These are phyloP conservation scores for Daldinia concentrica DNA, from an alignment of 495 filamentous ascomycete species.

Conservation along the genomic window DNA sequence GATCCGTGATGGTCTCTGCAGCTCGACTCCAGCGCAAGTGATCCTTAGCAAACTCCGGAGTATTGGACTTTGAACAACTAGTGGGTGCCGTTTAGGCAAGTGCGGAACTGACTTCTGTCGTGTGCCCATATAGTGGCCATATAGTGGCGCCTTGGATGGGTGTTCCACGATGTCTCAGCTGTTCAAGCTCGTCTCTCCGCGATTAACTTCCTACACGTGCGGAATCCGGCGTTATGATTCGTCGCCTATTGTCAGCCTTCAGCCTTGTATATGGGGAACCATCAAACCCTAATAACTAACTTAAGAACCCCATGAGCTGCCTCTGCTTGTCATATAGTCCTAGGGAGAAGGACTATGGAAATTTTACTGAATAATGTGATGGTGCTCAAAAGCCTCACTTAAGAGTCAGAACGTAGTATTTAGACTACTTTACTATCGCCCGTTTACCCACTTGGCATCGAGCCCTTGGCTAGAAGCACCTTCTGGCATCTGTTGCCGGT, in stretches of 20 bases:
- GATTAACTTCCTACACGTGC: conserved; percentile 45
- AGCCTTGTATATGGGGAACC: conserved; percentile 28
- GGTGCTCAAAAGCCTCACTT: conserved; percentile 7
- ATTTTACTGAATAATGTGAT: conserved; percentile 16
- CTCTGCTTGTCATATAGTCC: neutral
- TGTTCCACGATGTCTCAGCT: conserved; percentile 38
- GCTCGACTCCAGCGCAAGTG: conserved; percentile 33
- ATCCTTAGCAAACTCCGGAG: conserved; percentile 23
- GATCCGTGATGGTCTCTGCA: conserved; percentile 26
- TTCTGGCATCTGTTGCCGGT: conserved; percentile 1
- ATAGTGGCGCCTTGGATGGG: conserved; percentile 23
- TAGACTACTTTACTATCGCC: conserved; percentile 11
- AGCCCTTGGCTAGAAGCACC: conserved; percentile 19
- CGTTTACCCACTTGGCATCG: conserved; percentile 30
- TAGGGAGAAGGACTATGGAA: neutral
- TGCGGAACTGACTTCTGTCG: conserved; percentile 28
- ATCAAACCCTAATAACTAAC: conserved; percentile 11
- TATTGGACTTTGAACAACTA: neutral
- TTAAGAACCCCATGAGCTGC: conserved; percentile 30
- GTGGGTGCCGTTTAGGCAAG: conserved; percentile 22
- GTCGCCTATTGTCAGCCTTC: conserved; percentile 39
- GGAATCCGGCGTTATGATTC: conserved; percentile 43
- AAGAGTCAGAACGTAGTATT: conserved; percentile 19
- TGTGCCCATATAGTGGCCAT: conserved; percentile 22
- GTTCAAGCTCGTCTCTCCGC: conserved; percentile 31